Evolutionary conservation across 108 stramenopile genomes (phyloP), one percentile per base, ranked within the genome.

Genomic region (Nitzschia putrida): DNA sequence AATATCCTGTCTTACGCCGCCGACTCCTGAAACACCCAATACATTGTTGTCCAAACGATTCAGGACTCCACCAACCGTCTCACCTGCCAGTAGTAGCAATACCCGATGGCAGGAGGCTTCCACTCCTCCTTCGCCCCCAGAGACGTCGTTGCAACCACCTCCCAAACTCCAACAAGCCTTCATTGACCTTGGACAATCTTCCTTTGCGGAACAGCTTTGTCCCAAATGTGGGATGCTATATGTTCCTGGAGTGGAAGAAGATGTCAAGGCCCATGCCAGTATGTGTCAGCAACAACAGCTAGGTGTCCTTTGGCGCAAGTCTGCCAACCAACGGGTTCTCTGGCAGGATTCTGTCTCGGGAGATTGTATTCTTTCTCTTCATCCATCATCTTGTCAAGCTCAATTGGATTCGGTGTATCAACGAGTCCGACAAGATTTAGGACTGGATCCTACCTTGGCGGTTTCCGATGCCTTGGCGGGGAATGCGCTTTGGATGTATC

Each of bases 111-210:
- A 5, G 3, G 47, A 5, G 47, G 18, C 18, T 49, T 22, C 49
- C 1, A 20, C 49, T 50, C 49, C 49, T 50, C 49, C 18, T 50
- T 4, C 49, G 3, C 54, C 54, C 26, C 16, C 11, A 7, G 37
- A 66, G 39, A 26, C 8, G 7, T 57, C 49, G 21, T 38, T n/a
- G 3, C n/a, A 12, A 24, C 13, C 26, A 60, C 16, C 26, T 14
- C 34, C 16, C 8, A 34, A 56, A 56, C 49, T 67, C 3, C 61
- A 68, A 63, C 93, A 94, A 81, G 53, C 87, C 24, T 94, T 85
- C 69, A 61, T 94, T 21, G 93, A 94, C 76, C 86, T 86, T 38
- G 93, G 93, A 34, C 93, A 94, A 72, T 45, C 58, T 23, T 64
- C 69, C 20, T 94, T 91, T 69, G 93, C 83, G 2, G 83, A 78